These are phyloP conservation scores for Aspergillus flavus DNA, from an alignment of 2,329 filamentous ascomycete genomes.

Conservation along the genomic window DNA sequence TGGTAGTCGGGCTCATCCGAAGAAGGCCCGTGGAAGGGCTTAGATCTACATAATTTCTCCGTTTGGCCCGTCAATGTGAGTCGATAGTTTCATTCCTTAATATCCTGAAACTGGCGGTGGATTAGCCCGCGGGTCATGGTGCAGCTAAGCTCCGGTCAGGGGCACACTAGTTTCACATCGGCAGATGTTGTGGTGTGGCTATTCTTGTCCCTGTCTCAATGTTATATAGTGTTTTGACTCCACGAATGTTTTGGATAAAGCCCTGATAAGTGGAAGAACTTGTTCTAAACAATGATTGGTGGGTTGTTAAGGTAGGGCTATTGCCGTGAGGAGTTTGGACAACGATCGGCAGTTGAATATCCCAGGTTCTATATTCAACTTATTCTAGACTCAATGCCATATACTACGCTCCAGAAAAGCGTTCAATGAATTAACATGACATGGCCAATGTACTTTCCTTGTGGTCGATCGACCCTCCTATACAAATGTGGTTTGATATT, in stretches of 20 bases:
- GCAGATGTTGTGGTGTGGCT: background rate
- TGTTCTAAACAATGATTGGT: background rate
- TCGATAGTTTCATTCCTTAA: background rate
- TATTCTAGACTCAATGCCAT: background rate
- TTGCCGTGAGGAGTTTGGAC: background rate
- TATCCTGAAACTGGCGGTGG: slow-evolving; percentile 1
- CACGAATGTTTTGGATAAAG: background rate
- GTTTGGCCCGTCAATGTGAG: background rate
- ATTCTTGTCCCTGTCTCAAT: background rate
- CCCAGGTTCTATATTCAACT: background rate
- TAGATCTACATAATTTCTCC: background rate
- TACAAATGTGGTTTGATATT: no score
- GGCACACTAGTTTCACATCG: slow-evolving; percentile 4
- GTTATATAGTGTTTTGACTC: background rate
- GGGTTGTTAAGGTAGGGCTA: background rate
- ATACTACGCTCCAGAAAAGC: background rate
- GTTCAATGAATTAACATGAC: background rate
- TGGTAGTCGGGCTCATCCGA: background rate
- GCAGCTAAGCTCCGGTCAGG: slow-evolving; percentile 5
- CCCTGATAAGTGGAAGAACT: background rate
- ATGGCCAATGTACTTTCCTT: background rate
- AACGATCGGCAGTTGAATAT: background rate
- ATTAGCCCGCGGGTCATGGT: background rate
- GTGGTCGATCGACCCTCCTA: no score
- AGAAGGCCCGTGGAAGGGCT: background rate